Evolutionary conservation across 805 yeast genomes (phyloP), one percentile per base, ranked within the genome.

Genomic region (Hyphopichia homilentoma): DNA sequence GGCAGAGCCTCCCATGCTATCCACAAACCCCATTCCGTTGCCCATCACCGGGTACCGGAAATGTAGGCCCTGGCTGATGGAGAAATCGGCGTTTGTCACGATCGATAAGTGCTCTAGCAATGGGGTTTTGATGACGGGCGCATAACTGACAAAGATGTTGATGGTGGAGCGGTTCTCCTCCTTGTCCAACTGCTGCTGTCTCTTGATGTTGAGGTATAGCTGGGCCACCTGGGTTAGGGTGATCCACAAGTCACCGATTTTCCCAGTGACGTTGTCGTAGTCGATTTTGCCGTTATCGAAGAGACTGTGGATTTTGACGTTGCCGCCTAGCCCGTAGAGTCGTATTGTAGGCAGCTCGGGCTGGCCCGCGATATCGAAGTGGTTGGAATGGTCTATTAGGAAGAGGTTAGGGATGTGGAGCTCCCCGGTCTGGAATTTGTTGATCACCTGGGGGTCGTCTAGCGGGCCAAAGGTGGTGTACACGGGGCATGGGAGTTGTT

Each of bases 391-490:
- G 52, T 82, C 88, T 21, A 84, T 64, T 4, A 84, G 49, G 41
- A 61, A 57, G 35, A 84, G 57, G 50, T 84, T 84, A 11, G 76
- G 75, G 4, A 84, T 67, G 2, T 40, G 33, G 40, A 75, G 70
- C 8, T 63, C 57, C 4, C 82, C 82, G 33, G 62, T 54, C 34
- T 79, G 68, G 53, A 84, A 74, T 59, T 74, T 75, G 41, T 79
- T 75, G 26, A 84, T 57, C 15, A 84, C 84, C 3, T 70, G 49
- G 2, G 85, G 77, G 51, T 84, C 94, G 51, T 84, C 94, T 35
- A 79, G 67, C 53, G 82, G 79, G 0, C 93, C 93, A 45, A 74
- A 79, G n/a, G 81, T 75, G 3, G 89, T 77, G 59, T 84, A 84
- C 1, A 84, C 85, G 0, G 94, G 93, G 70, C 74, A 24, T 56